phyloP scores from a whole-genome alignment of 2,329 filamentous ascomycete species.

The Ophiostoma sp. region DNA sequence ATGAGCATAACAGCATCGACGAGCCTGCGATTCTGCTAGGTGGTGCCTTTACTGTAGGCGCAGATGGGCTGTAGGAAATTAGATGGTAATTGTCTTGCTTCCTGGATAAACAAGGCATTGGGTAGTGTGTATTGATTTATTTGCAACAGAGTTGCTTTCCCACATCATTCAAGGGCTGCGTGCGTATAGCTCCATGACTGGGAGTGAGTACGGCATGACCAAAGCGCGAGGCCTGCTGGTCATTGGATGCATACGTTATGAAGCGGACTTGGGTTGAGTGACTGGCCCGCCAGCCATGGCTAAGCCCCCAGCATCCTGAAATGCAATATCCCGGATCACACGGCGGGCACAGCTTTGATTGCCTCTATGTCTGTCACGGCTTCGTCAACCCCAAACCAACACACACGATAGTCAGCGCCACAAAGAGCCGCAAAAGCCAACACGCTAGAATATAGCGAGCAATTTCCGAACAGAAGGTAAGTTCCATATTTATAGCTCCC shows the following conservation, averaged over 20 bases:
- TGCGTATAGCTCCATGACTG: neutral
- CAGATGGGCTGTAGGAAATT: constrained; percentile 22
- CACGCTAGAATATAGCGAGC: neutral
- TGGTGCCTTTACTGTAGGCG: constrained; percentile 58
- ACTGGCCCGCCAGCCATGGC: neutral
- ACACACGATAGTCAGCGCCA: neutral
- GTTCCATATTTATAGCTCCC: neutral
- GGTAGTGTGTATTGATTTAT: neutral
- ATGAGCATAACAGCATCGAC: constrained; percentile 71
- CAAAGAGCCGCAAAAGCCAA: neutral
- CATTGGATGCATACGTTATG: neutral
- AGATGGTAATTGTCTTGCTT: constrained; percentile 14
- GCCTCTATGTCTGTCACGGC: neutral
- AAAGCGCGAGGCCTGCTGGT: neutral
- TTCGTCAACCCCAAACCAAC: neutral
- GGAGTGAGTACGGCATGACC: neutral
- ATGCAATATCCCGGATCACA: neutral
- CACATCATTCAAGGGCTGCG: neutral
- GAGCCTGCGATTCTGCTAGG: constrained; percentile 77
- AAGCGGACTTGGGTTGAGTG: neutral
- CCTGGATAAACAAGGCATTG: neutral
- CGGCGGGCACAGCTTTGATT: neutral
- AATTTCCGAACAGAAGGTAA: neutral
- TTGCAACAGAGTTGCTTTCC: neutral
- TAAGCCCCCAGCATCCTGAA: neutral